Conservation (phyloP, 345 rosid genomes). For the Theobroma cacao region DNA sequence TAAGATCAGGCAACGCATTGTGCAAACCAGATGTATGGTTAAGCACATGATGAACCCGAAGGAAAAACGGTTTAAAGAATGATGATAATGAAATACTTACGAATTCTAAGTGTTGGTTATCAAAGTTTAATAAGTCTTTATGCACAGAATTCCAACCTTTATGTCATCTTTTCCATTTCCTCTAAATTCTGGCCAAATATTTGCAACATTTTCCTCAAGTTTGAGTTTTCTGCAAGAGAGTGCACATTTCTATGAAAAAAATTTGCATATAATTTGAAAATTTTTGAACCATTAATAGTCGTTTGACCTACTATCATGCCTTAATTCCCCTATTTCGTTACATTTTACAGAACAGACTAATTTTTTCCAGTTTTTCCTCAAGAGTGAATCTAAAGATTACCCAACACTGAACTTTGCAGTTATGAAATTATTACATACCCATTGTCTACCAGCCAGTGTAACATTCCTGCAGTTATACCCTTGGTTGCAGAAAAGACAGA, state of each 20-base stretch:
- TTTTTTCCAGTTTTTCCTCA: neutral
- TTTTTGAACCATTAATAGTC: neutral
- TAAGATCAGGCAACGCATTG: slow-evolving; percentile 57
- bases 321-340: neutral
- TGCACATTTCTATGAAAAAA: neutral
- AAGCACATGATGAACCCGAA: slow-evolving; percentile 91
- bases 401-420: slow-evolving; percentile 4
- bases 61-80: slow-evolving; percentile 10
- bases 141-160: slow-evolving; percentile 49
- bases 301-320: neutral
- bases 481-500: slow-evolving; percentile 89
- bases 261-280: neutral
- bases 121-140: neutral
- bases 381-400: neutral
- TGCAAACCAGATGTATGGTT: slow-evolving; percentile 97
- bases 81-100: neutral
- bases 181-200: slow-evolving; percentile 83
- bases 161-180: slow-evolving; percentile 67
- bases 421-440: slow-evolving; percentile 47
- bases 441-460: slow-evolving; percentile 88
- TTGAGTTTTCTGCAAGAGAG: slow-evolving; percentile 70
- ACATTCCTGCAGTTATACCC: slow-evolving; percentile 93
- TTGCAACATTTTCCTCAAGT: slow-evolving; percentile 70
- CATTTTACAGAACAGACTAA: neutral
- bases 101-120: slow-evolving; percentile 15